Evolutionary conservation across 495 filamentous ascomycete genomes (phyloP), one percentile per base, ranked within the genome.

Genomic region (Daldinia concentrica): DNA sequence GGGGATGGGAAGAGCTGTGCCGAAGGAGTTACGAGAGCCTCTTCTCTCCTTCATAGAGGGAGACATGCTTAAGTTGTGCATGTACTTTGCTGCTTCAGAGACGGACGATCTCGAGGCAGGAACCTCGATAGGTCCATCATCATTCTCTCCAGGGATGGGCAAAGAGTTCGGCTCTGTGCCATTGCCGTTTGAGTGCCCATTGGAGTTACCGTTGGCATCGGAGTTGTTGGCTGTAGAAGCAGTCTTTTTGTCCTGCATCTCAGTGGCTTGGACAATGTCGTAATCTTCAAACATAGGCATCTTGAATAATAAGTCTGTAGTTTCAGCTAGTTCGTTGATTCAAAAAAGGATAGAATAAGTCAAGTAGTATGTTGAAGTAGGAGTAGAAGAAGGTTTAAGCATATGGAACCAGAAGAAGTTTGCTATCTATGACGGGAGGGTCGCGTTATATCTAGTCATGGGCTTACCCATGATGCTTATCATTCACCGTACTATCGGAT

Each of bases 1-100:
- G 32, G 91, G 92, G 65, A 94, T 94, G 41, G 91, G 92, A 11
- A 94, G 87, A 15, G 90, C 88, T 41, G 90, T 84, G 55, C 91
- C 91, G 73, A 94, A 93, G 12, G 91, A 93, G 86, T 93, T 94
- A 66, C 91, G 86, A 36, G 92, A 93, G 24, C 87, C 82, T 54
- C 91, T 82, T 37, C 91, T 83, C 61, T 90, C 87, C 77, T 86
- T 87, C 78, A 86, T 85, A 2, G 91, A 93, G 6, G 90, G 91
- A 3, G 85, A 78, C 30, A 89, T 77, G 68, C 88, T 91, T 78
- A 93, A 81, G 64, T 86, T 86, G 83, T 93, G 91, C 91, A 93
- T 93, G 80, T 89, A 89, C 59, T 86, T 81, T 26, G 87, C 82
- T 29, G 88, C 87, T 81, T 93, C 88, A 17, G 90, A 88, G 70